Evolutionary conservation across 495 filamentous ascomycete genomes (phyloP).

Genomic region (Hypoxylon perforatum): DNA sequence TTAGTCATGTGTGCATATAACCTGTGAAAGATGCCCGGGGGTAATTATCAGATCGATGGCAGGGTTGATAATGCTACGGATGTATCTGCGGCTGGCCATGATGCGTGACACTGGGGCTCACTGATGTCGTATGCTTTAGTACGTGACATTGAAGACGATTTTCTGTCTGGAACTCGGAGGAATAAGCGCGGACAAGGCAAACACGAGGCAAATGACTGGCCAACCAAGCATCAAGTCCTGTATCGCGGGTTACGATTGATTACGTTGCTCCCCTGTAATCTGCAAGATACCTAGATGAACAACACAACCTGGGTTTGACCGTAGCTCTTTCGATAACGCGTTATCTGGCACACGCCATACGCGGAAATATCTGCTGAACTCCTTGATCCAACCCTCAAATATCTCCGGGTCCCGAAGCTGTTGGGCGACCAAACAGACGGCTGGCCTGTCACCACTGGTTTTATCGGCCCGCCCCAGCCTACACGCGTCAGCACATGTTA

Average conservation of each 20-base stretch:
- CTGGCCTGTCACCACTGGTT: slow-evolving; percentile 21
- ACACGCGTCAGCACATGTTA: slow-evolving; percentile 84
- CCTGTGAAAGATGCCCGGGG: too few relatives aligned
- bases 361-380: slow-evolving; percentile 72
- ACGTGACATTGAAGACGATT: too few relatives aligned
- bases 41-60: too few relatives aligned
- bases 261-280: slow-evolving; percentile 23
- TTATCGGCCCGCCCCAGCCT: slow-evolving; percentile 56
- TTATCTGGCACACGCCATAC: slow-evolving; percentile 82
- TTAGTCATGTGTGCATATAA: not conserved
- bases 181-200: not conserved
- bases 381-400: slow-evolving; percentile 82
- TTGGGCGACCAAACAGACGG: slow-evolving; percentile 79
- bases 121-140: too few relatives aligned
- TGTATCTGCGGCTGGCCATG: too few relatives aligned
- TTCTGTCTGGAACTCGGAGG: too few relatives aligned
- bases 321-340: slow-evolving; percentile 61
- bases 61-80: too few relatives aligned
- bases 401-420: slow-evolving; percentile 86
- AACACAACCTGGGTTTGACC: slow-evolving; percentile 70
- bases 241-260: slow-evolving; percentile 22
- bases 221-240: slow-evolving; percentile 10
- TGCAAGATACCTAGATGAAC: slow-evolving; percentile 72
- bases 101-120: too few relatives aligned
- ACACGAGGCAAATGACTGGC: not conserved